Percentiles rank a stretch among this genome's conserved stretches.
phyloP scores from a whole-genome alignment of 495 filamentous ascomycete genomes.

The Patellaria atrata region DNA sequence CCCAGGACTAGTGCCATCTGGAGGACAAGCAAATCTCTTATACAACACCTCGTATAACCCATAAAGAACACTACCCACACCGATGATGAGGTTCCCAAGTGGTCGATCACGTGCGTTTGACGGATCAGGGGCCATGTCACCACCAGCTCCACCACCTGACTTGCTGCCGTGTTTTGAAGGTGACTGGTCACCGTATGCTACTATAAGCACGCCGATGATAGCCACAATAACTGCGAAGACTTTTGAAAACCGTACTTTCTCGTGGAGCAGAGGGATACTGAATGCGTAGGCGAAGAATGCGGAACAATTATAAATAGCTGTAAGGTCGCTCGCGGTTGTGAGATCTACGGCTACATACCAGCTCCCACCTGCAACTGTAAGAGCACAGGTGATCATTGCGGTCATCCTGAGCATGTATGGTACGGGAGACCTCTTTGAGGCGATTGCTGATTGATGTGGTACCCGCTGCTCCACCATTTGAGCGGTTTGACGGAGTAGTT shows the following conservation, averaged over 20 bases:
- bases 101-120: slow-evolving; percentile 44
- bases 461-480: slow-evolving; percentile 70
- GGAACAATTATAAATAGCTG: slow-evolving; percentile 97
- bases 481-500: slow-evolving; percentile 60
- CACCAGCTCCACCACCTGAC: slow-evolving; percentile 34
- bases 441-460: slow-evolving; percentile 37
- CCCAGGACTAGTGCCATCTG: slow-evolving; percentile 65
- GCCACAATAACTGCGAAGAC: slow-evolving; percentile 70
- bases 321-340: slow-evolving; percentile 83
- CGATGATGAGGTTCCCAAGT: slow-evolving; percentile 81
- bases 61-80: slow-evolving; percentile 83
- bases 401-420: slow-evolving; percentile 67
- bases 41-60: slow-evolving; percentile 96
- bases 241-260: slow-evolving; percentile 68
- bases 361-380: slow-evolving; percentile 81
- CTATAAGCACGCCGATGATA: slow-evolving; percentile 74
- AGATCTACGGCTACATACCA: slow-evolving; percentile 93
- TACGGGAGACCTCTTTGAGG: slow-evolving; percentile 41
- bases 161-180: slow-evolving; percentile 37
- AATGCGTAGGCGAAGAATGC: slow-evolving; percentile 98
- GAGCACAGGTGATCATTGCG: slow-evolving; percentile 63
- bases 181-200: slow-evolving; percentile 68
- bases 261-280: slow-evolving; percentile 73
- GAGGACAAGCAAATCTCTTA: slow-evolving; percentile 82
- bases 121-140: slow-evolving; percentile 28